Evolutionary conservation across 805 yeast species (phyloP).

Genomic region (Candida adriatica): DNA sequence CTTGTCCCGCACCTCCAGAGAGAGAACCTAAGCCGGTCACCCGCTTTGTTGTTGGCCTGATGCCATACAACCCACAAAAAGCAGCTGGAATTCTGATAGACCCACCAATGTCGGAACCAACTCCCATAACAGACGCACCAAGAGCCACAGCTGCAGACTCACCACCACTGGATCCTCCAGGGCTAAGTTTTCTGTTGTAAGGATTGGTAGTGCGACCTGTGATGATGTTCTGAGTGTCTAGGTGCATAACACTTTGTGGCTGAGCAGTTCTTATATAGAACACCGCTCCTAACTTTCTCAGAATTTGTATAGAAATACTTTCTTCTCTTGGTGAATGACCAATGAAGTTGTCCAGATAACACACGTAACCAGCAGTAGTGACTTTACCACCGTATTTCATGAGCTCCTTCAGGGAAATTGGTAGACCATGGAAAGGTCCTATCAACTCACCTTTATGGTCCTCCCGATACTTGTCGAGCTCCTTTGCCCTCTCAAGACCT

Average conservation of each 20-base stretch:
- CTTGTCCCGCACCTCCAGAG: constrained; percentile 30
- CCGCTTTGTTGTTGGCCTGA: constrained; percentile 57
- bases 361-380: constrained; percentile 58
- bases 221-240: constrained; percentile 55
- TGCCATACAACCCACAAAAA: constrained; percentile 51
- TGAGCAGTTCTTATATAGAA: constrained; percentile 59
- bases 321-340: constrained; percentile 33
- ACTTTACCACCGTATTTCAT: constrained; percentile 47
- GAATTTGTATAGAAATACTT: constrained; percentile 40
- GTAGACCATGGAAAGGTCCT: constrained; percentile 68
- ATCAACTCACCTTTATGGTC: constrained; percentile 38
- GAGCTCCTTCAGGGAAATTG: constrained; percentile 63
- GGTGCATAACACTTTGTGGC: constrained; percentile 67
- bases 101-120: constrained; percentile 71
- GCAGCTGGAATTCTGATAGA: constrained; percentile 66
- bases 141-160: constrained; percentile 58
- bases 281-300: constrained; percentile 36
- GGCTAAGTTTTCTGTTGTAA: constrained; percentile 45
- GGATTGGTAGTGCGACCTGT: constrained; percentile 58
- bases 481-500: constrained; percentile 51
- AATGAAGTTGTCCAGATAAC: constrained; percentile 38
- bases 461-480: constrained; percentile 41
- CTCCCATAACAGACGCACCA: constrained; percentile 53
- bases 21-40: constrained; percentile 19
- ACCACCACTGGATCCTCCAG: constrained; percentile 73